Conservation (phyloP, 2,329 filamentous ascomycete species). For the Bisporella sp. region DNA sequence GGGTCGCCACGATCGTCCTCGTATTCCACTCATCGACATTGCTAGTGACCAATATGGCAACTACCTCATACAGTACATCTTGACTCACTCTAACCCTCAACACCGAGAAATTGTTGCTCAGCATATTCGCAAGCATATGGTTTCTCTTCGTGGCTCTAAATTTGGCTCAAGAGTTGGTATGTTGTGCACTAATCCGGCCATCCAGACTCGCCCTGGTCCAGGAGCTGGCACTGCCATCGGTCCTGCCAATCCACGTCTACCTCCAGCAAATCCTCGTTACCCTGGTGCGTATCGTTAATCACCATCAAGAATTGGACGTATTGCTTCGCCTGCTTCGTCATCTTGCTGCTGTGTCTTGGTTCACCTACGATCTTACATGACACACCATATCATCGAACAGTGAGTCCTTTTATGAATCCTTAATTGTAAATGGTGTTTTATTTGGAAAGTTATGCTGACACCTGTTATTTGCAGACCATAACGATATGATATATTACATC, state of each 20-base stretch:
- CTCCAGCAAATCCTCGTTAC: conserved; percentile 50
- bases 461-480: conserved; percentile 9
- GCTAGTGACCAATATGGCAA: conserved; percentile 98
- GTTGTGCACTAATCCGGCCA: conserved; percentile 94
- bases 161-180: conserved; percentile 97
- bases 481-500: conserved; percentile 26
- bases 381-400: conserved; percentile 22
- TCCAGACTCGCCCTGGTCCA: conserved; percentile 82
- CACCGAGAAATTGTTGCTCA: conserved; percentile 89
- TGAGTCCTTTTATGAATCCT: no score
- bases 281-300: conserved; percentile 50
- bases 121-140: conserved; percentile 98
- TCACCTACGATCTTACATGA: conserved; percentile 25
- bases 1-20: conserved; percentile 80
- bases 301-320: background rate
- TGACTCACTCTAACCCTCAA: conserved; percentile 79
- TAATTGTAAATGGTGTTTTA: no score
- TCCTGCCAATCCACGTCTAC: conserved; percentile 38
- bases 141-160: conserved; percentile 94
- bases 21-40: conserved; percentile 96
- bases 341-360: conserved; percentile 21
- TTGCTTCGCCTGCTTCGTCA: conserved; percentile 18
- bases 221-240: conserved; percentile 62
- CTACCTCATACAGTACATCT: conserved; percentile 94
- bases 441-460: no score